Evolutionary conservation across 441 rosid species (phyloP), one percentile per base, ranked within the genome.

Genomic region (Iberis amara): DNA sequence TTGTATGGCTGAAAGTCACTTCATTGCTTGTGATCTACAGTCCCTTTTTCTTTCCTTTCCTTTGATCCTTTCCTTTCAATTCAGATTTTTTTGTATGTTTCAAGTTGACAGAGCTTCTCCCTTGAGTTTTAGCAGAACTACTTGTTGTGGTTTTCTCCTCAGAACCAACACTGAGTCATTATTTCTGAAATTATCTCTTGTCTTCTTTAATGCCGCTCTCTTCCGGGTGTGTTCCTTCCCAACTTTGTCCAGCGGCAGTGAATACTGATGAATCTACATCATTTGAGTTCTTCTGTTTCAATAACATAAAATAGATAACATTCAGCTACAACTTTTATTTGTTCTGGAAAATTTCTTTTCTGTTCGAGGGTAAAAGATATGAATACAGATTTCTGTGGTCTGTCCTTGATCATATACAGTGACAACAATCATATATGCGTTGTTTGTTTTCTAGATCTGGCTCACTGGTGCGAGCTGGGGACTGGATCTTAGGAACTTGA

Each of bases 381-480:
- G 53, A 42, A 63, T 47, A 36, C 55, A 49, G 77, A 50, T 3
- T 64, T 47, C 55, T 64, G 47, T 38, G 55, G 66, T 60, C 52
- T 47, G 61, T 57, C 63, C 50, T 65, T 69, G 62, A 55, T 57
- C 59, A 13, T 66, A 31, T 44, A 31, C 11, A n/a, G 66, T 59
- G 64, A 68, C 53, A 71, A 74, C 74, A 69, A 56, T 41, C 73
- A 64, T 66, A 59, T 68, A 18, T 79, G 69, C 69, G 76, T 66
- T 78, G 79, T 83, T 85, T 85, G 75, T 79, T 83, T 86, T 74
- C 76, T 86, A 82, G 97, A 86, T 86, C 72, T 79, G 83, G 80
- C 79, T 71, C 79, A 73, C 73, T 76, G 82, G 76, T 57, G 82
- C 76, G 57, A 74, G 71, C 68, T 82, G 86, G 83, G 81, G 84